Evolutionary conservation across 441 rosid genomes (phyloP).

Genomic region (Macaranga tanarius): DNA sequence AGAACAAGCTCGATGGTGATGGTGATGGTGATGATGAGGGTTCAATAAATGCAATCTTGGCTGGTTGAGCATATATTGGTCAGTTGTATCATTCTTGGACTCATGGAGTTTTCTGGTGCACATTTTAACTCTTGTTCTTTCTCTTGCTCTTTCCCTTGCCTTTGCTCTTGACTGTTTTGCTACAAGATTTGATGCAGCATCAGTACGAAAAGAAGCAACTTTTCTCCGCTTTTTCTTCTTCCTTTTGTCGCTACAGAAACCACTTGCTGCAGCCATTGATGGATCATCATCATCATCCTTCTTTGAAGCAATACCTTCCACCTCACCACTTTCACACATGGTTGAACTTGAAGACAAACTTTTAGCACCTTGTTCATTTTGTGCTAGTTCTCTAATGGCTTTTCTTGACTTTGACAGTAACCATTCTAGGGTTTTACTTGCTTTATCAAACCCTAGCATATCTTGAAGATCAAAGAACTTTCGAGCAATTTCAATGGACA

Average conservation of each 20-base stretch:
- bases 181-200: conserved; percentile 16
- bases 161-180: conserved; percentile 53
- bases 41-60: neutral
- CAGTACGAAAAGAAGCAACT: conserved; percentile 2
- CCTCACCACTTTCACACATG: conserved; percentile 23
- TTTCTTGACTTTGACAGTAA: conserved; percentile 53
- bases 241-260: conserved; percentile 25
- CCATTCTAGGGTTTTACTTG: conserved; percentile 83
- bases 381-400: conserved; percentile 45
- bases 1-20: conserved; percentile 16
- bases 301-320: conserved; percentile 27
- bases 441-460: conserved; percentile 72
- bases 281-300: neutral
- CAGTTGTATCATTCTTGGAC: conserved; percentile 24
- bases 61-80: conserved; percentile 21
- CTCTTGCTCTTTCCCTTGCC: conserved; percentile 52
- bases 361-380: conserved; percentile 16
- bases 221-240: conserved; percentile 26
- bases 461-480: conserved; percentile 82
- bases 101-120: conserved; percentile 20
- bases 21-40: conserved; percentile 16
- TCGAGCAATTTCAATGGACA: conserved; percentile 62
- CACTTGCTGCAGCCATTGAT: neutral
- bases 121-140: conserved; percentile 49
- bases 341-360: conserved; percentile 15